phyloP scores from a whole-genome alignment of 768 basidiomycete species.

The Erythrobasidium yunnanense region DNA sequence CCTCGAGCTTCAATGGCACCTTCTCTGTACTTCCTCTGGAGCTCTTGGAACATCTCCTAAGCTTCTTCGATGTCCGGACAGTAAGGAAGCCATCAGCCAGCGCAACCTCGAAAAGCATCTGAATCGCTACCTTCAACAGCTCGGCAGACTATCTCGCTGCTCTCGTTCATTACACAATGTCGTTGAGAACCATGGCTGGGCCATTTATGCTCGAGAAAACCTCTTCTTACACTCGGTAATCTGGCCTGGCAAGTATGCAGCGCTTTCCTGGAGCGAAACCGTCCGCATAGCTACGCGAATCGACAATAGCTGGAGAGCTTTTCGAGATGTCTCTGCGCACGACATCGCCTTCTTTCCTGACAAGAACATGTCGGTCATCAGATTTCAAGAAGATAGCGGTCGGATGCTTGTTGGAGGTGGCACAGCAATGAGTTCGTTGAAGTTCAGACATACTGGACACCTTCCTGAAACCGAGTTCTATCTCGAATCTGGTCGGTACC shows the following conservation, averaged over 20 bases:
- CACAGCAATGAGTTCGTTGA: conserved; percentile 2
- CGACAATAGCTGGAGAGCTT: conserved; percentile 3
- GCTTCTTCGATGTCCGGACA: conserved; percentile 1
- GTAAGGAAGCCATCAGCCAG: background rate
- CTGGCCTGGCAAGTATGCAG: background rate
- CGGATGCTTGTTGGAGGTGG: conserved; percentile 2
- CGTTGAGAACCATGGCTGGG: conserved; percentile 2
- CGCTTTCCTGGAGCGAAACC: background rate
- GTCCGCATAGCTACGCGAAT: background rate
- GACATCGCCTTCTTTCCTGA: background rate
- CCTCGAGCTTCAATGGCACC: background rate
- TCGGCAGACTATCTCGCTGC: conserved; percentile 5
- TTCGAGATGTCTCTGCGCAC: background rate
- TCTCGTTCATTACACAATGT: background rate
- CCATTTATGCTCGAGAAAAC: background rate
- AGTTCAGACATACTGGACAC: background rate
- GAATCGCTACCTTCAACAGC: background rate
- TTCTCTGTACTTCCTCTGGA: conserved; percentile 14
- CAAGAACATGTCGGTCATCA: conserved; percentile 4
- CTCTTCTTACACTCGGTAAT: conserved; percentile 23
- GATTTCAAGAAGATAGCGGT: conserved; percentile 9
- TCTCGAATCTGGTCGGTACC: too few species aligned
- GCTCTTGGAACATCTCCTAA: conserved; percentile 10
- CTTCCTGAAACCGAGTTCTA: conserved; percentile 13
- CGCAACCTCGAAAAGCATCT: background rate